A percentile compares a stretch with the other conserved stretches of the same genome.
phyloP scores from a whole-genome alignment of 1,284 basidiomycete genomes.

The Austroboletus novae-zelandiae region DNA sequence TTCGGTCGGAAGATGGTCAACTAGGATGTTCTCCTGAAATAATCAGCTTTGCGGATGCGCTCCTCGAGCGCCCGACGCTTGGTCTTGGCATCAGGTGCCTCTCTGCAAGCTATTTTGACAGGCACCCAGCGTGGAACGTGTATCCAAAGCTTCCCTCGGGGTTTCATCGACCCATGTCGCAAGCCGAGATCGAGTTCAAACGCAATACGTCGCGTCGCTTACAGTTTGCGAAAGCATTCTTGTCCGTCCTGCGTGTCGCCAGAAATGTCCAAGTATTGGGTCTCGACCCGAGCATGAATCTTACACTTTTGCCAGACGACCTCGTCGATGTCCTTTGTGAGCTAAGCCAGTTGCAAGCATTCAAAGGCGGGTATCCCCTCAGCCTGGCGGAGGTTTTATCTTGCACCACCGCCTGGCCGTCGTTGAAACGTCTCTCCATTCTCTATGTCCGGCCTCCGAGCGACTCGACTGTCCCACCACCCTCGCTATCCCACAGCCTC shows the following conservation, averaged over 20 bases:
- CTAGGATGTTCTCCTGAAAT: constrained; percentile 4
- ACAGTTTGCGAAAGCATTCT: too few species aligned
- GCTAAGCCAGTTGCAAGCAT: constrained; percentile 1
- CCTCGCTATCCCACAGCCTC: not conserved
- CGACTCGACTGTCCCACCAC: not conserved
- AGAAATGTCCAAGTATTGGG: constrained; percentile 1
- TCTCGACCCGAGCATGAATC: not conserved
- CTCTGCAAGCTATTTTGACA: constrained; percentile 5
- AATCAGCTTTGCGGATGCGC: not conserved
- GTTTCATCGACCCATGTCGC: too few species aligned
- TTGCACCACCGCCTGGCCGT: constrained; percentile 9
- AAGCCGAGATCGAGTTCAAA: too few species aligned
- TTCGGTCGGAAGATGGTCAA: not conserved
- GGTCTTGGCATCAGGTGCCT: constrained; percentile 9
- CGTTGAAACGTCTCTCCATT: constrained; percentile 7
- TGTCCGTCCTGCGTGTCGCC: not conserved
- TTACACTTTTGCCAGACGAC: not conserved
- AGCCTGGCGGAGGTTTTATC: constrained; percentile 1
- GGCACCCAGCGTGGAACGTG: not conserved
- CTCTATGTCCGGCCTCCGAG: not conserved
- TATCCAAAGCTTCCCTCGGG: not conserved
- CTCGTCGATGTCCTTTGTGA: not conserved
- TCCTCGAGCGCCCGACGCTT: constrained; percentile 3
- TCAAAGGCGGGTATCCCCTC: not conserved
- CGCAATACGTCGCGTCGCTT: too few species aligned